A percentile compares a stretch with the other conserved stretches of the same genome.
phyloP scores from a whole-genome alignment of 2,329 filamentous ascomycete genomes.

The Immersiporthe knoxdaviesiana region DNA sequence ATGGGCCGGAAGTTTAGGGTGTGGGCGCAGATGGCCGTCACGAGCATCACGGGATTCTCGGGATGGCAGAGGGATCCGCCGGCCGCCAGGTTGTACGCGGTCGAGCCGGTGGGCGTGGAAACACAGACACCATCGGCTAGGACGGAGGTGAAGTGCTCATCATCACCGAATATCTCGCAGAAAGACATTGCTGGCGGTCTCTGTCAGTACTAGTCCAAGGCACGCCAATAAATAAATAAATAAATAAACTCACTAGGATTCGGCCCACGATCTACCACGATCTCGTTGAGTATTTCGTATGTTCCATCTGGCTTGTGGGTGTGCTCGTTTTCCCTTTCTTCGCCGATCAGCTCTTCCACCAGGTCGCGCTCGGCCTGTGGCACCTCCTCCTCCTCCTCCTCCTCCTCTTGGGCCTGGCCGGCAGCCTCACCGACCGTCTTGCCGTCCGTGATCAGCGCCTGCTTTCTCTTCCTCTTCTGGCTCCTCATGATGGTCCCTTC shows the following conservation, averaged over 20 bases:
- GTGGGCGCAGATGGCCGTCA: conserved; percentile 93
- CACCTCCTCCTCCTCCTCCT: conserved; percentile 40
- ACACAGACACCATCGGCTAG: conserved; percentile 93
- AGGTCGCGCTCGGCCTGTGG: conserved; percentile 62
- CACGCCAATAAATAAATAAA: too few species aligned
- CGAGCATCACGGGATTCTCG: conserved; percentile 93
- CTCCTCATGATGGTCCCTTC: conserved; percentile 93
- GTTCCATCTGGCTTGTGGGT: conserved; percentile 85
- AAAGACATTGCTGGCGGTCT: conserved; percentile 76
- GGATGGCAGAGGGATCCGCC: conserved; percentile 96
- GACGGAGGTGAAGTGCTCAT: conserved; percentile 92
- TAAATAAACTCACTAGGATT: conserved; percentile 72
- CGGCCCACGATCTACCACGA: conserved; percentile 93
- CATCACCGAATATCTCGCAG: conserved; percentile 90
- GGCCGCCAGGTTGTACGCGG: conserved; percentile 92
- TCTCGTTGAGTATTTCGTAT: conserved; percentile 91
- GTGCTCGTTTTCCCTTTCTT: conserved; percentile 79
- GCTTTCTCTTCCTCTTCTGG: conserved; percentile 46
- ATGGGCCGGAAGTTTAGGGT: conserved; percentile 96
- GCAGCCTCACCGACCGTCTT: conserved; percentile 15
- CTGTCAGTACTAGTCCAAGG: too few species aligned
- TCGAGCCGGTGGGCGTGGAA: conserved; percentile 91
- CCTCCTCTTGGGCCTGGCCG: conserved; percentile 35
- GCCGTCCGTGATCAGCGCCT: conserved; percentile 25
- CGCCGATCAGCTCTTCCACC: conserved; percentile 87